Percentiles rank a stretch among this genome's conserved stretches.
phyloP scores from a whole-genome alignment of 73 alveolate species.

The Stentor roeselii region DNA sequence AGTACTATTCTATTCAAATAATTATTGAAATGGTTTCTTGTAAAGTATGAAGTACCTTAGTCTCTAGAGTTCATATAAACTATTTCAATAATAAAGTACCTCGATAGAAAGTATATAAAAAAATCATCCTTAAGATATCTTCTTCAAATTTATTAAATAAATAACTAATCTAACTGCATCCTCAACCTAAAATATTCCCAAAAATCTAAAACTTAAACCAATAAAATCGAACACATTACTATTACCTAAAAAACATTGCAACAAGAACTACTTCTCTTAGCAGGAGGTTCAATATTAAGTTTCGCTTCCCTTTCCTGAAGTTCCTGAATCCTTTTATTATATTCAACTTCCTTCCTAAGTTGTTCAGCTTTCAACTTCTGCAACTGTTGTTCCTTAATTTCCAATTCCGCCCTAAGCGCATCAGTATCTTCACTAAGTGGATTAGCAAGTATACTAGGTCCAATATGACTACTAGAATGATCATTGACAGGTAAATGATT shows the following conservation, averaged over 20 bases:
- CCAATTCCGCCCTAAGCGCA: background rate
- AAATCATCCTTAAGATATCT: too few species aligned
- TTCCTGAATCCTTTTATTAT: background rate
- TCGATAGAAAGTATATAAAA: too few species aligned
- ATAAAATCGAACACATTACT: too few species aligned
- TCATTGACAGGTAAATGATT: background rate
- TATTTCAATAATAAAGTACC: too few species aligned
- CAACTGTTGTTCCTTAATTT: background rate
- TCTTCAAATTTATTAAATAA: too few species aligned
- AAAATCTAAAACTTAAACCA: too few species aligned
- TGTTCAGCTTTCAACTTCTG: slow-evolving; percentile 21
- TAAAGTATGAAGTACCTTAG: too few species aligned
- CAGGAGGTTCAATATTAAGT: background rate
- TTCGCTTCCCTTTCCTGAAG: slow-evolving; percentile 18
- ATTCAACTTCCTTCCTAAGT: background rate
- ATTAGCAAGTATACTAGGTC: background rate
- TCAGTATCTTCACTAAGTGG: slow-evolving; percentile 4
- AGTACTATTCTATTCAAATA: too few species aligned
- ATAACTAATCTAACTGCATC: too few species aligned
- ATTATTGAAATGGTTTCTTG: too few species aligned
- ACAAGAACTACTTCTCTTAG: background rate
- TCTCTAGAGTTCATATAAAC: too few species aligned
- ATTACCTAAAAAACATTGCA: slow-evolving; percentile 7
- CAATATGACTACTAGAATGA: background rate
- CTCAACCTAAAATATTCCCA: too few species aligned